A percentile compares a stretch with the other conserved stretches of the same genome.
These are phyloP conservation scores for Populus ilicifolia DNA, from an alignment of 345 rosid species.

Conservation along the genomic window DNA sequence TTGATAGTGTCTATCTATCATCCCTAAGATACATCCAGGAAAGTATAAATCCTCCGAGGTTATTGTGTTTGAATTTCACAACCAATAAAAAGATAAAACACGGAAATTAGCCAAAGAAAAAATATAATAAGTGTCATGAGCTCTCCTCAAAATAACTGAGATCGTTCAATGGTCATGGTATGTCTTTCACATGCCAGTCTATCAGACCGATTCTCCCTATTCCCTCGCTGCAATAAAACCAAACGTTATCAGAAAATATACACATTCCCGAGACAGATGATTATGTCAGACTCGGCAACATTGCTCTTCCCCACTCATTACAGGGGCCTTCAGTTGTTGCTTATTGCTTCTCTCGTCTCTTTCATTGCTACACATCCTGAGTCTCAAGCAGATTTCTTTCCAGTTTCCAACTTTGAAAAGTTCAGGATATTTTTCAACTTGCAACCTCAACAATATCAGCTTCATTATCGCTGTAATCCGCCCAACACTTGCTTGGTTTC, in stretches of 20 bases:
- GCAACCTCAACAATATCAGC: conserved; percentile 60
- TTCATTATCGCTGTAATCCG: conserved; percentile 75
- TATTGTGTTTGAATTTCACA: conserved; percentile 9
- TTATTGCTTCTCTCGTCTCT: conserved; percentile 7
- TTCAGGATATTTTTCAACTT: conserved; percentile 36
- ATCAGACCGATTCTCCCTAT: background rate
- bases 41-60: conserved; percentile 12
- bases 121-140: background rate
- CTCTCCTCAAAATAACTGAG: background rate
- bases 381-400: background rate
- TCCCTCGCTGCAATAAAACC: conserved; percentile 13
- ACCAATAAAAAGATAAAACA: background rate
- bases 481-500: conserved; percentile 66
- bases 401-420: conserved; percentile 2
- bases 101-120: background rate
- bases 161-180: conserved; percentile 3
- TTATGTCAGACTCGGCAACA: background rate
- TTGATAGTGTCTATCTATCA: conserved; percentile 3
- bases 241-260: conserved; percentile 13
- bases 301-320: background rate
- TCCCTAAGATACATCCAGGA: background rate
- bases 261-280: conserved; percentile 6
- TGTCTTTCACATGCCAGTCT: conserved; percentile 7
- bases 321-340: background rate
- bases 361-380: background rate